Conservation (phyloP, 768 basidiomycete species). For the Zangia roseola region DNA sequence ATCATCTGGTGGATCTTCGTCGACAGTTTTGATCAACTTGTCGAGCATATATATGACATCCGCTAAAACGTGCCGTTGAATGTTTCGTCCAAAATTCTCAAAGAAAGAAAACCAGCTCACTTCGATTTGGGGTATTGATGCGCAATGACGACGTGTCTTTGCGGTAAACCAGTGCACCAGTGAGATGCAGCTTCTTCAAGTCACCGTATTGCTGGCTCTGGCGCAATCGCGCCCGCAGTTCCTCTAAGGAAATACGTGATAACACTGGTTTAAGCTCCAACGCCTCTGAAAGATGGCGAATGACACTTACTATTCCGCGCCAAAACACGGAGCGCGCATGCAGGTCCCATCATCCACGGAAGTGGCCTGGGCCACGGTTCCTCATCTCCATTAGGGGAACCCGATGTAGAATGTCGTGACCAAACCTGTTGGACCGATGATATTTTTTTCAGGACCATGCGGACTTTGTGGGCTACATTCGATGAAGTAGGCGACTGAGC, state of each 20-base stretch:
- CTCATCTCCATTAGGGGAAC: no score
- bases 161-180: neutral
- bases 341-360: conserved; percentile 6
- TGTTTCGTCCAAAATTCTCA: neutral
- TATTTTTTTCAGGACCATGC: no score
- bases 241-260: neutral
- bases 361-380: neutral
- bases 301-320: conserved; percentile 2
- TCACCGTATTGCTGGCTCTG: neutral
- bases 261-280: neutral
- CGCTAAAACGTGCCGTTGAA: neutral
- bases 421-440: no score
- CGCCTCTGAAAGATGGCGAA: neutral
- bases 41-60: conserved; percentile 4
- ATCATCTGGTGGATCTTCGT: conserved; percentile 8
- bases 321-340: conserved; percentile 5
- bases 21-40: neutral
- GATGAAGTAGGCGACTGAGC: no score
- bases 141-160: neutral
- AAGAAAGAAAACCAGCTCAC: neutral
- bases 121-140: conserved; percentile 1
- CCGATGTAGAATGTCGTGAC: no score
- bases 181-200: conserved; percentile 2
- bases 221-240: neutral
- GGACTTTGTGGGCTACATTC: no score